Evolutionary conservation across 1,139 yeast species (phyloP).

Genomic region (Taphrina wiesneri): DNA sequence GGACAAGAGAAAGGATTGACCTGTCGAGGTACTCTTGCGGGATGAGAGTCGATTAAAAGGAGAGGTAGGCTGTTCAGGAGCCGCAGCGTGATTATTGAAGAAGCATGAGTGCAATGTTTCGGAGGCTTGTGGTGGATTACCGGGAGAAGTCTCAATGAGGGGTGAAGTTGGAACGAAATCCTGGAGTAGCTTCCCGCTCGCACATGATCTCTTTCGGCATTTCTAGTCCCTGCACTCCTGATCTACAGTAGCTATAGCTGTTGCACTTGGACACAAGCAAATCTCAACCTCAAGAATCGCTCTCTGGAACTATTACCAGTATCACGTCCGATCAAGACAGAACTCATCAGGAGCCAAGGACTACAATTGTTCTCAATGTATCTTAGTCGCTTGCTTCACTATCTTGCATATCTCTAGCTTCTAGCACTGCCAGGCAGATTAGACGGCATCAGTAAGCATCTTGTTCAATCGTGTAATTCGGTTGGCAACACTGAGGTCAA

Average conservation of each 20-base stretch:
- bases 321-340: too few species aligned
- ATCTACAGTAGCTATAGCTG: too few species aligned
- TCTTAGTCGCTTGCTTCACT: background rate
- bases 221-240: background rate
- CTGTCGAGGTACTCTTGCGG: background rate
- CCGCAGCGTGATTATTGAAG: background rate
- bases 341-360: too few species aligned
- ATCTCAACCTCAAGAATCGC: background rate
- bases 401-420: background rate
- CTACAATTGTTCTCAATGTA: background rate
- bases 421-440: background rate
- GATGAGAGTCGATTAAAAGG: background rate
- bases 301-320: background rate
- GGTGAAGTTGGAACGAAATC: background rate
- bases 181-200: background rate
- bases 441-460: slow-evolving; percentile 59
- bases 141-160: background rate
- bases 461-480: slow-evolving; percentile 88
- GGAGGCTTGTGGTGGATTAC: background rate
- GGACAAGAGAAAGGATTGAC: background rate
- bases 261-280: too few species aligned
- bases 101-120: background rate
- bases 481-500: slow-evolving; percentile 83
- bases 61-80: background rate
- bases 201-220: background rate